Evolutionary conservation across 2,329 filamentous ascomycete genomes (phyloP), one percentile per base, ranked within the genome.

Genomic region (Alternaria sp.): DNA sequence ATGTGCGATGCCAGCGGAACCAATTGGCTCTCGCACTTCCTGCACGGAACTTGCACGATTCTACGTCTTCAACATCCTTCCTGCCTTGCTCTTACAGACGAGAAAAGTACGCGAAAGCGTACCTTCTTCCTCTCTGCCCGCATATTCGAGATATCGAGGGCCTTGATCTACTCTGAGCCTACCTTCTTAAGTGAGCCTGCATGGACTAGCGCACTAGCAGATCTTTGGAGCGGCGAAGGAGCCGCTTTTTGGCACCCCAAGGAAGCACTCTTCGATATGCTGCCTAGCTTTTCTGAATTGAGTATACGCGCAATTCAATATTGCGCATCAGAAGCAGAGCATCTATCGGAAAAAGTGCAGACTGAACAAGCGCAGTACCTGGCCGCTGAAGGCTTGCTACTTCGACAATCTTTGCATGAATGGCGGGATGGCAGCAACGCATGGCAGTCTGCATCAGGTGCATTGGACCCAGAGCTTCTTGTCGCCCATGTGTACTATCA

Each of bases 1-100:
- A 74, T 72, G 71, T 70, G 66, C 14, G 71, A 74, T 38, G 62
- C 59, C 3, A 69, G 67, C 12, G 72, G 72, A 22, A 60, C 47
- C 3, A 70, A 70, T 22, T 74, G 72, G 72, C 63, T 73, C 1
- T 65, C 67, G 4, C 72, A 73, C 32, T 74, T 74, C 41, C 42
- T 73, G 12, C 66, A 72, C 32, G 71, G 72, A 16, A 73, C 72
- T 44, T 72, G 66, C 43, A 62, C 67, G 14, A 67, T 74, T 24
- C 59, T 74, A 5, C 65, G 66, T 12, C 51, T 73, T 22, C 70
- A 70, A 42, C 47, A 59, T 4, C 71, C 69, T 4, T 44, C 34
- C 4, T 54, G 54, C 22, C 53, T 74, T 8, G 36, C 32, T 12
- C 46, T 16, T 26, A 9, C 42, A 30, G 61, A 44, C 16, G 12